Base-by-base conservation (phyloP, 2,329 filamentous ascomycete species). In the Rosellinia necatrix region DNA sequence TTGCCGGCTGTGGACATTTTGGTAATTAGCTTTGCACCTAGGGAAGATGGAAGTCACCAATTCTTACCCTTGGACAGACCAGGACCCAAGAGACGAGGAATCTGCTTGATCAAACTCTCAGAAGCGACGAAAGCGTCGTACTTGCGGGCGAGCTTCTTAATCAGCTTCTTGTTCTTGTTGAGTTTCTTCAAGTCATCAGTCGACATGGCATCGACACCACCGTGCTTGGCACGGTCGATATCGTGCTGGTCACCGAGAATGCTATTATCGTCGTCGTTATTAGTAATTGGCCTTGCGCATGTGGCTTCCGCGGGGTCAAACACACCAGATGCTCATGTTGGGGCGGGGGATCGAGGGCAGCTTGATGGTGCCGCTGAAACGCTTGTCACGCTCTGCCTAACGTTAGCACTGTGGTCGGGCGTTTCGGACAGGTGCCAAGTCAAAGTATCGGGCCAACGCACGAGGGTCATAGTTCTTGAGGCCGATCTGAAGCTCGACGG, bases 161-260 rank as follows among this genome's bases (percentile, higher is more conserved):
- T 97, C 75, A 97, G 89, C 90, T 99, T 99, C 91, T 99, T 97
- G 91, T 99, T 99, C 91, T 99, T 99, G 90, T 99, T 99, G 71
- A 99, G 91, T 90, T 99, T 99, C 91, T 99, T 99, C 82, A 99
- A 83, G 81, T 99, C 94, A 74, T 99, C 94, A 68, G 91, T 81
- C 74, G 91, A 96, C 94, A 97, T 97, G 82, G 93, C 92, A 76
- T 99, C 94, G 71, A 97, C 87, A 78, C 92, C 93, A 75, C 92
- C 90, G 86, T 99, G 94, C 89, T 99, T 99, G 76, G 94, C 93
- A 86, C 94, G 92, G 79, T 99, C 94, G 76, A 99, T 96, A 86
- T 99, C 94, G 86, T 97, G 93, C 88, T 85, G 83, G 79, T 86
- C 83, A 82, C 83, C 83, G 58, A 86, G 78, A 71, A 86, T 86